These are phyloP conservation scores for Erodium trifolium DNA, from an alignment of 441 rosid species.

Conservation along the genomic window DNA sequence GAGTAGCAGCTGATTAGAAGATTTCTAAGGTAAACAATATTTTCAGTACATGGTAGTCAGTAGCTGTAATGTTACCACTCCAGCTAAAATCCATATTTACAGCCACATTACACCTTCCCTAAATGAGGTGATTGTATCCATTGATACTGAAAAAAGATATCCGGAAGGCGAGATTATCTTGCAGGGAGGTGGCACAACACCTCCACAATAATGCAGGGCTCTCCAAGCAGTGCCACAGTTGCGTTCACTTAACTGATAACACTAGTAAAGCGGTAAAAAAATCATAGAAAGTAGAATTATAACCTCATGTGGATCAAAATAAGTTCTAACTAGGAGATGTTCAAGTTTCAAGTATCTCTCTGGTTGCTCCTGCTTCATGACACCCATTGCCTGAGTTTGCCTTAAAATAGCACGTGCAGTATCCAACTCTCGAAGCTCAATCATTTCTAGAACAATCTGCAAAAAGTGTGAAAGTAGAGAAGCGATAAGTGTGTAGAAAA, in stretches of 20 bases:
- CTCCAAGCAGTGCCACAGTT: background rate
- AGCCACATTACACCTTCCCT: background rate
- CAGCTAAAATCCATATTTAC: background rate
- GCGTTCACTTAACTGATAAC: conserved; percentile 1
- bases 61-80: background rate
- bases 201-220: background rate
- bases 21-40: background rate
- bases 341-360: conserved; percentile 94
- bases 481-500: background rate
- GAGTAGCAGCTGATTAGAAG: background rate
- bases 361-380: conserved; percentile 99
- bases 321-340: conserved; percentile 92
- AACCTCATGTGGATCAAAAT: conserved; percentile 98
- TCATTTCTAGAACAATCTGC: conserved; percentile 97
- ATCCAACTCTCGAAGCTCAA: conserved; percentile 91
- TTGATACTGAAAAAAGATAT: background rate
- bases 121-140: background rate
- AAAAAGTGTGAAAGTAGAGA: background rate
- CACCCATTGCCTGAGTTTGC: conserved; percentile 99
- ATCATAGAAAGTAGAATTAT: conserved; percentile 15
- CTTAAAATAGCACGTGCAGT: conserved; percentile 93
- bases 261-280: background rate
- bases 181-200: background rate
- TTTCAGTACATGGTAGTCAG: background rate
- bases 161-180: background rate